phyloP scores from a whole-genome alignment of 2,329 filamentous ascomycete species.

The Celoporthe dispersa region DNA sequence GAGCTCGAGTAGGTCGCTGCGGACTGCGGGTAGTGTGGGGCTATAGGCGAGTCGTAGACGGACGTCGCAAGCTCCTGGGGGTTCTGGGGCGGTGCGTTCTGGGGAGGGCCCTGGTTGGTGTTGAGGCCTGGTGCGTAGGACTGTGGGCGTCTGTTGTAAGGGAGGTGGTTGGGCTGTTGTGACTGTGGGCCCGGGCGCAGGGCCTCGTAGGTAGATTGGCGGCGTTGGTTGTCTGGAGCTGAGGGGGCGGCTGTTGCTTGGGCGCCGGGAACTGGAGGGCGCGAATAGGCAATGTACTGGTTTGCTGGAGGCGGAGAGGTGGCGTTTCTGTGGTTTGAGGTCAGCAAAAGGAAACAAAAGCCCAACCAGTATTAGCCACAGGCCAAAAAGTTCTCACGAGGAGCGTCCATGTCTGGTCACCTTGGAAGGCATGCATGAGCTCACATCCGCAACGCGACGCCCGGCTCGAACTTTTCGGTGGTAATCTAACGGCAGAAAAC shows the following conservation, averaged over 20 bases:
- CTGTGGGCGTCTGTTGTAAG: conserved; percentile 48
- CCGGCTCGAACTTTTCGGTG: not conserved
- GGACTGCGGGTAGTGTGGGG: conserved; percentile 52
- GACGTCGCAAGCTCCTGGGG: conserved; percentile 81
- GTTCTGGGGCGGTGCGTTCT: conserved; percentile 53
- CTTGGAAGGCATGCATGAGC: conserved; percentile 8
- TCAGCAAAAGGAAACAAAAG: not conserved
- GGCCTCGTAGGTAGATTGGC: conserved; percentile 69
- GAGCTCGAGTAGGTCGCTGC: conserved; percentile 51
- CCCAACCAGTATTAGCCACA: too few species aligned
- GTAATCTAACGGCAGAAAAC: not conserved
- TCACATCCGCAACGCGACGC: not conserved
- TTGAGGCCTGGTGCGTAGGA: conserved; percentile 51
- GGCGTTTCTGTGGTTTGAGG: conserved; percentile 19
- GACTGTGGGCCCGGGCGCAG: not conserved
- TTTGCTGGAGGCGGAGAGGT: conserved; percentile 27
- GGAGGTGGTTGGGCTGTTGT: conserved; percentile 47
- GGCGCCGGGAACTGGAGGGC: conserved; percentile 23
- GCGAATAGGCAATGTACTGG: conserved; percentile 28
- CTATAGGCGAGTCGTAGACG: conserved; percentile 75
- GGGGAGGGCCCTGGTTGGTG: conserved; percentile 54
- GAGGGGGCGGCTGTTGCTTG: conserved; percentile 44
- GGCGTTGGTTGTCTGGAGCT: conserved; percentile 46
- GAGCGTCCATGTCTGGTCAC: conserved; percentile 2
- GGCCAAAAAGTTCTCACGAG: not conserved